Evolutionary conservation across 495 filamentous ascomycete genomes (phyloP).

Genomic region (Acidomyces sp.): DNA sequence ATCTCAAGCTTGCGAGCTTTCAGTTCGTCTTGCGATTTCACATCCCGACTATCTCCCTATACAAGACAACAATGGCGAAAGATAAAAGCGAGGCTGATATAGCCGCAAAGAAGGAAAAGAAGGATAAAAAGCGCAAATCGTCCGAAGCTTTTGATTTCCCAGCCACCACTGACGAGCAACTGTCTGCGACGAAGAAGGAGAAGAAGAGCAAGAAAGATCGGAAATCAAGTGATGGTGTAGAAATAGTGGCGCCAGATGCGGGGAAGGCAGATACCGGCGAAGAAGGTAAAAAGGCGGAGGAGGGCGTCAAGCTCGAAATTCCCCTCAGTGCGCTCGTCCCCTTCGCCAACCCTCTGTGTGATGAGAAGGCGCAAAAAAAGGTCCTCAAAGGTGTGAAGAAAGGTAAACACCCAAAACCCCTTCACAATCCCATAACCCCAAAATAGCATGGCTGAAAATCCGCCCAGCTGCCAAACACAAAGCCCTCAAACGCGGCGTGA

Average conservation of each 20-base stretch:
- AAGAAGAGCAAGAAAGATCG: slow-evolving; percentile 64
- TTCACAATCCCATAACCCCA: neutral
- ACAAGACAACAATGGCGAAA: slow-evolving; percentile 30
- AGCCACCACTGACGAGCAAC: neutral
- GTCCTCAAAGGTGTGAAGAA: slow-evolving; percentile 85
- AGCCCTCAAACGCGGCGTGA: slow-evolving; percentile 89
- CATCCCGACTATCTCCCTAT: no score
- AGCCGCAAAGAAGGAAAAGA: slow-evolving; percentile 55
- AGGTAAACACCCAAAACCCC: slow-evolving; percentile 44
- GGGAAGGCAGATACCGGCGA: slow-evolving; percentile 7
- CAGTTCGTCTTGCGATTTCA: no score
- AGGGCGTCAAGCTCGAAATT: slow-evolving; percentile 6
- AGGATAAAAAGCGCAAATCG: slow-evolving; percentile 34
- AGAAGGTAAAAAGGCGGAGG: slow-evolving; percentile 4
- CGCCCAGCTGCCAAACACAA: slow-evolving; percentile 83
- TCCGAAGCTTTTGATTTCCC: neutral
- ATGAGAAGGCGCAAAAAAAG: slow-evolving; percentile 88
- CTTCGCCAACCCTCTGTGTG: slow-evolving; percentile 83
- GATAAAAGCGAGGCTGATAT: slow-evolving; percentile 20
- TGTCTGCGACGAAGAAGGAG: slow-evolving; percentile 39
- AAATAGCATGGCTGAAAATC: slow-evolving; percentile 37
- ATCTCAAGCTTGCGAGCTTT: no score
- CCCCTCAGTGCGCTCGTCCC: slow-evolving; percentile 67
- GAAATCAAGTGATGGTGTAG: slow-evolving; percentile 6
- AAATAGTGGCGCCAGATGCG: slow-evolving; percentile 4